Conservation (phyloP, 2,329 filamentous ascomycete species). For the Gaeumannomyces sp. region DNA sequence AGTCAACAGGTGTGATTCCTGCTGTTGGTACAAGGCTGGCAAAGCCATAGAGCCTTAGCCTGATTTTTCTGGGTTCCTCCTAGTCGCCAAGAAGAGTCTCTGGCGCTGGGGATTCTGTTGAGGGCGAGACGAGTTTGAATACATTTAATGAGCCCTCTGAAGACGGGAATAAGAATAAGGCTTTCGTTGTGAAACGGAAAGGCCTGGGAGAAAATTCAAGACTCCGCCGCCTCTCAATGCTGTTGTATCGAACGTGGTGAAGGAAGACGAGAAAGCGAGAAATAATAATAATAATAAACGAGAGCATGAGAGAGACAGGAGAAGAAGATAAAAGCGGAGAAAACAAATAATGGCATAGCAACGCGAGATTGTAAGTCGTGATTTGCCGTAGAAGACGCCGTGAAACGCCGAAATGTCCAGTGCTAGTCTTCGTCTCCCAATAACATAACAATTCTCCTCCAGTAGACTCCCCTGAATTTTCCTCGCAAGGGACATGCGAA, state of each 20-base stretch:
- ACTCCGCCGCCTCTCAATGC: slow-evolving; percentile 7
- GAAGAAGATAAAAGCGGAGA: neutral
- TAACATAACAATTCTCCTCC: neutral
- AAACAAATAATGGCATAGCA: slow-evolving; percentile 1
- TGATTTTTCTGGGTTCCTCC: neutral
- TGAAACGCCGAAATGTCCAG: neutral
- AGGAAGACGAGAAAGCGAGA: neutral
- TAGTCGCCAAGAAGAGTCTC: neutral
- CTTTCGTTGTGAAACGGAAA: neutral
- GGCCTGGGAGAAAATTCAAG: neutral
- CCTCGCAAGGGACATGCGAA: neutral
- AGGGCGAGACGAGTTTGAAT: neutral
- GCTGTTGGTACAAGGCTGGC: neutral
- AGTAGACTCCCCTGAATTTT: neutral
- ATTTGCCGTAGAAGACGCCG: neutral
- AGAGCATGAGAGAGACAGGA: neutral
- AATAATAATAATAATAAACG: neutral
- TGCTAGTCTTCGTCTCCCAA: neutral
- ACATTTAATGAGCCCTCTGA: neutral
- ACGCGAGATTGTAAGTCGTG: neutral
- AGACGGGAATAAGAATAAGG: neutral
- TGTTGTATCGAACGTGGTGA: slow-evolving; percentile 6
- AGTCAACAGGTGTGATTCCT: neutral
- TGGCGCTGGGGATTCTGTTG: neutral
- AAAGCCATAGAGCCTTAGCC: neutral